phyloP scores from a whole-genome alignment of 345 rosid species.

The Eucalyptus erythrocorys region DNA sequence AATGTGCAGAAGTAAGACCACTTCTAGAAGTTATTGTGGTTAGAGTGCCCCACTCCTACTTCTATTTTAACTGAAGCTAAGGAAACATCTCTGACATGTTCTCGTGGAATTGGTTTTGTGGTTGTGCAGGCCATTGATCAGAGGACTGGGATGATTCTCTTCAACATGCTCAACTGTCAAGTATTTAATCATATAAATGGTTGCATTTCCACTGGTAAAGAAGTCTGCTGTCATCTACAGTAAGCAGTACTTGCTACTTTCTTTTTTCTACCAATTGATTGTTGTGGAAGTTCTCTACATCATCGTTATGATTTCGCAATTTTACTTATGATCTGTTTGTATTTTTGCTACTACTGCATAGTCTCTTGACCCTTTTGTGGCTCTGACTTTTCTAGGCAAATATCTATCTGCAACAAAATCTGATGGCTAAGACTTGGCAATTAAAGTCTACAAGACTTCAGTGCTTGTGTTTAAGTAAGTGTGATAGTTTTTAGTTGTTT shows the following conservation, averaged over 20 bases:
- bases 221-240: conserved; percentile 20
- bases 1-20: not conserved
- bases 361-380: not conserved
- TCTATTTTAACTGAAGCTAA: no score
- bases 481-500: not conserved
- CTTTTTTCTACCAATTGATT: not conserved
- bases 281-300: not conserved
- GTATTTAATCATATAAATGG: conserved; percentile 72
- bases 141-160: conserved; percentile 76
- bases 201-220: conserved; percentile 94
- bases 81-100: not conserved
- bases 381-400: conserved; percentile 39
- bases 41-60: not conserved
- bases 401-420: conserved; percentile 86
- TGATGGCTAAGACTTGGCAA: conserved; percentile 76
- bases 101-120: not conserved
- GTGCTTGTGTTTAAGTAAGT: conserved; percentile 77
- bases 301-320: not conserved
- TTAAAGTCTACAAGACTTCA: conserved; percentile 81
- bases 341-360: not conserved
- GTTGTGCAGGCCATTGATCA: conserved; percentile 71
- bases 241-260: not conserved
- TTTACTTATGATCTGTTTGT: no score
- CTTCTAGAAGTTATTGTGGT: not conserved
- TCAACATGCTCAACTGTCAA: conserved; percentile 77